A percentile compares a stretch with the other conserved stretches of the same genome.
Evolutionary conservation across 305 asterid species (phyloP).

Genomic region (Coffea humblotiana): DNA sequence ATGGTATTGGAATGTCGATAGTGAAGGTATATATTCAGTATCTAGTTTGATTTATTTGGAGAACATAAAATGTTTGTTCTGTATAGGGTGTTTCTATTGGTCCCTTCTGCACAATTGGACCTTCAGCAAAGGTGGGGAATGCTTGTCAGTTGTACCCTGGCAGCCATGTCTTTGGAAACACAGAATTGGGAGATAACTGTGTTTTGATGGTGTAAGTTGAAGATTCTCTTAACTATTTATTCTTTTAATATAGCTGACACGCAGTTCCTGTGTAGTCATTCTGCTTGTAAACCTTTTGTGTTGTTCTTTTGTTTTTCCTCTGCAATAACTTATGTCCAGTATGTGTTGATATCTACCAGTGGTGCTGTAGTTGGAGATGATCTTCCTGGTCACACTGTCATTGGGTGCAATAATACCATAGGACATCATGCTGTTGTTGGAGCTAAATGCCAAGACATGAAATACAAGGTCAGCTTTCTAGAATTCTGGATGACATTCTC

Average conservation of each 20-base stretch:
- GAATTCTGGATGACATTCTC: not conserved
- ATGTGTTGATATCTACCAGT: constrained; percentile 36
- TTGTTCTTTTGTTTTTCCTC: constrained; percentile 12
- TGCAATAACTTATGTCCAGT: not conserved
- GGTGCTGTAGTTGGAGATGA: constrained; percentile 95
- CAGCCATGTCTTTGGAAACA: constrained; percentile 77
- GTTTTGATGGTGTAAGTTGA: constrained; percentile 64
- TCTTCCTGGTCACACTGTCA: constrained; percentile 75
- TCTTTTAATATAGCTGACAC: not conserved
- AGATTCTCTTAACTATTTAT: constrained; percentile 11
- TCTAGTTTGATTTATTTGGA: constrained; percentile 21
- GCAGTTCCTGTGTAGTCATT: not conserved
- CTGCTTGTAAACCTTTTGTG: not conserved
- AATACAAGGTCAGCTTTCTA: constrained; percentile 60
- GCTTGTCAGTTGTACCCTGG: constrained; percentile 74
- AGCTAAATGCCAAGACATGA: constrained; percentile 86
- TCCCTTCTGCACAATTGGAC: constrained; percentile 87
- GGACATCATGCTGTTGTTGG: constrained; percentile 95
- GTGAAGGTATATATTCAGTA: not conserved
- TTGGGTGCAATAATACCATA: constrained; percentile 70
- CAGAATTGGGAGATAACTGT: constrained; percentile 79
- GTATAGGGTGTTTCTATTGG: constrained; percentile 85
- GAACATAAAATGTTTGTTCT: constrained; percentile 26
- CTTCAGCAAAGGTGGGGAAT: constrained; percentile 66
- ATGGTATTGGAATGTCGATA: not conserved